Evolutionary conservation across 1,284 basidiomycete genomes (phyloP).

Genomic region (Heimioporus retisporus): DNA sequence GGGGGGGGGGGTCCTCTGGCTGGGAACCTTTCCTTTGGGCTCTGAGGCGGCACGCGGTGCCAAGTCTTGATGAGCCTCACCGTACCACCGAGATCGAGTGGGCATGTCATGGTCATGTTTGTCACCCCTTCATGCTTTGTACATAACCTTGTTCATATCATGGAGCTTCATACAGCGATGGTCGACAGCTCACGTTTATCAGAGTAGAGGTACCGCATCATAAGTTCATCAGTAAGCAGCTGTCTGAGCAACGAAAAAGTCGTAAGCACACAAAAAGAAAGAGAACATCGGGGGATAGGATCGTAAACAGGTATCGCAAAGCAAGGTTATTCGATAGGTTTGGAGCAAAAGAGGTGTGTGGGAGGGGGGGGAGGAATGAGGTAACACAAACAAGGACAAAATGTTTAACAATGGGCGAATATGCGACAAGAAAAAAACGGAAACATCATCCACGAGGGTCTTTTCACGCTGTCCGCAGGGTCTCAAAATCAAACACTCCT

Average conservation of each 20-base stretch:
- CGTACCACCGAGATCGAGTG: too few species aligned
- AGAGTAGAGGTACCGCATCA: constrained; percentile 22
- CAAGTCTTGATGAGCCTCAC: too few species aligned
- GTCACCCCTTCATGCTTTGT: too few species aligned
- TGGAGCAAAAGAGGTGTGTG: too few species aligned
- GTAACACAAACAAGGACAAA: too few species aligned
- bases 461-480: not conserved
- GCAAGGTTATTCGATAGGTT: not conserved
- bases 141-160: too few species aligned
- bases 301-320: constrained; percentile 23
- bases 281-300: too few species aligned
- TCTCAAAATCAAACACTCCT: constrained; percentile 38
- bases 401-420: not conserved
- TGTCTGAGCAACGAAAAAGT: not conserved
- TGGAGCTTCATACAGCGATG: too few species aligned
- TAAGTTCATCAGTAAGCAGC: constrained; percentile 21
- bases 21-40: too few species aligned
- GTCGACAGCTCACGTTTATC: not conserved
- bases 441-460: constrained; percentile 11
- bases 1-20: too few species aligned
- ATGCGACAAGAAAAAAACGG: constrained; percentile 7
- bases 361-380: constrained; percentile 12
- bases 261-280: constrained; percentile 7
- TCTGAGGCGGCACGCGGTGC: too few species aligned
- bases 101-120: too few species aligned